Conservation (phyloP, 108 stramenopile genomes). For the Cyclostephanos invisitatus region DNA sequence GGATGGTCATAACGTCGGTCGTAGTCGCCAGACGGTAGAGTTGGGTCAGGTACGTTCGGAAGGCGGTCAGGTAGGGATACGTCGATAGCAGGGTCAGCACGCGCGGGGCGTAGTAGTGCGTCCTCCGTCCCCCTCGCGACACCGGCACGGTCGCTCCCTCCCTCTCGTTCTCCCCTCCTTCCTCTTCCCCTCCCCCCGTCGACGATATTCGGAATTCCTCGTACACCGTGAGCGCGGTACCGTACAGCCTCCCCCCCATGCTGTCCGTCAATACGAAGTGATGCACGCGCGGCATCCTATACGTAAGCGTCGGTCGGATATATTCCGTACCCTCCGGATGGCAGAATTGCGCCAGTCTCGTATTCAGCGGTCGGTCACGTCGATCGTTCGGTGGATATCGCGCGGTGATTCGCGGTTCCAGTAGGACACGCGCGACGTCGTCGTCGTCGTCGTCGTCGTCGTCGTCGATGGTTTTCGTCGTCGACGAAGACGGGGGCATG, state of each 20-base stretch:
- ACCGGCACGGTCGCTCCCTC: slow-evolving; percentile 29
- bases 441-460: slow-evolving; percentile 27
- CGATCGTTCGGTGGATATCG: slow-evolving; percentile 75
- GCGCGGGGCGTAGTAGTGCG: slow-evolving; percentile 79
- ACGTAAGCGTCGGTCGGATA: slow-evolving; percentile 56
- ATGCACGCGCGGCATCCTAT: slow-evolving; percentile 76
- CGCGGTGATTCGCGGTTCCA: slow-evolving; percentile 77
- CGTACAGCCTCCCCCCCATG: slow-evolving; percentile 82
- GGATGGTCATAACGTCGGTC: slow-evolving; percentile 85
- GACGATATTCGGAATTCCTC: slow-evolving; percentile 60
- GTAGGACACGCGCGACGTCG: slow-evolving; percentile 36
- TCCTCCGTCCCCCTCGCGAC: slow-evolving; percentile 24
- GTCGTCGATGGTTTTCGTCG: slow-evolving; percentile 20
- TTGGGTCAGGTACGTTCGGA: slow-evolving; percentile 89
- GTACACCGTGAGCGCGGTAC: slow-evolving; percentile 78
- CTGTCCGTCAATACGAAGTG: slow-evolving; percentile 87
- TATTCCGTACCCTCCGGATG: slow-evolving; percentile 63
- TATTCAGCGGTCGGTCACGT: slow-evolving; percentile 75
- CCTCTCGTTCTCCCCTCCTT: slow-evolving; percentile 27
- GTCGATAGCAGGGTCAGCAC: slow-evolving; percentile 92
- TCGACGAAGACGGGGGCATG: background rate
- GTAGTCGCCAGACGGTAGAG: slow-evolving; percentile 92
- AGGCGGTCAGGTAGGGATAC: slow-evolving; percentile 92
- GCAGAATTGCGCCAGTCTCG: slow-evolving; percentile 84
- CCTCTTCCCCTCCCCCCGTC: slow-evolving; percentile 17